Evolutionary conservation across 495 filamentous ascomycete species (phyloP).

Genomic region (Mytilinidion resinicola): DNA sequence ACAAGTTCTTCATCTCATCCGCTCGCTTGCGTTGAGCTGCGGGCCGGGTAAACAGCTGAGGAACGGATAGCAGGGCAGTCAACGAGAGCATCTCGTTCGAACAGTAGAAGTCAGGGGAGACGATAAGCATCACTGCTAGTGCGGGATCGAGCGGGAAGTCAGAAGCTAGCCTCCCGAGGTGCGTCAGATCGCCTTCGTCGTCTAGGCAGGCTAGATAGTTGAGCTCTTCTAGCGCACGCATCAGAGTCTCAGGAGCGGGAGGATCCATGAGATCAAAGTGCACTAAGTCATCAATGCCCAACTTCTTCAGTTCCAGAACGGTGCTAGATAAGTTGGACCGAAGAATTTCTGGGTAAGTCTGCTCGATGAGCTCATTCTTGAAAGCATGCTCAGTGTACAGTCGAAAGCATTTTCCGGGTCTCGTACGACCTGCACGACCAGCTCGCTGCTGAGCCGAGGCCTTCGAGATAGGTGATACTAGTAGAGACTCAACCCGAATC

Average conservation of each 20-base stretch:
- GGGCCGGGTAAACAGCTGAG: slow-evolving; percentile 88
- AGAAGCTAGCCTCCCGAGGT: slow-evolving; percentile 78
- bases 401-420: slow-evolving; percentile 95
- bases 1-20: slow-evolving; percentile 94
- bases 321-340: slow-evolving; percentile 91
- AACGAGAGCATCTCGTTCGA: slow-evolving; percentile 97
- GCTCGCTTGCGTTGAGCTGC: slow-evolving; percentile 78
- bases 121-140: slow-evolving; percentile 95
- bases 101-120: slow-evolving; percentile 95
- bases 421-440: slow-evolving; percentile 96
- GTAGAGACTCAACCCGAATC: slow-evolving; percentile 88
- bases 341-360: slow-evolving; percentile 92
- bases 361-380: slow-evolving; percentile 96
- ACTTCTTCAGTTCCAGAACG: slow-evolving; percentile 94
- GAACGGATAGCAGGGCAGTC: slow-evolving; percentile 87
- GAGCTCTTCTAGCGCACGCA: slow-evolving; percentile 95
- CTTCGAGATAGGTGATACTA: slow-evolving; percentile 95
- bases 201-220: slow-evolving; percentile 96
- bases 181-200: slow-evolving; percentile 87
- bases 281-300: slow-evolving; percentile 90
- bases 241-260: slow-evolving; percentile 94
- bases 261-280: slow-evolving; percentile 99
- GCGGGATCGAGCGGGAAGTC: slow-evolving; percentile 95
- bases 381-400: slow-evolving; percentile 94
- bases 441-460: slow-evolving; percentile 97